Percentiles rank a stretch among this genome's conserved stretches.
phyloP scores from a whole-genome alignment of 345 rosid species.

The Noccaea bulbosa region DNA sequence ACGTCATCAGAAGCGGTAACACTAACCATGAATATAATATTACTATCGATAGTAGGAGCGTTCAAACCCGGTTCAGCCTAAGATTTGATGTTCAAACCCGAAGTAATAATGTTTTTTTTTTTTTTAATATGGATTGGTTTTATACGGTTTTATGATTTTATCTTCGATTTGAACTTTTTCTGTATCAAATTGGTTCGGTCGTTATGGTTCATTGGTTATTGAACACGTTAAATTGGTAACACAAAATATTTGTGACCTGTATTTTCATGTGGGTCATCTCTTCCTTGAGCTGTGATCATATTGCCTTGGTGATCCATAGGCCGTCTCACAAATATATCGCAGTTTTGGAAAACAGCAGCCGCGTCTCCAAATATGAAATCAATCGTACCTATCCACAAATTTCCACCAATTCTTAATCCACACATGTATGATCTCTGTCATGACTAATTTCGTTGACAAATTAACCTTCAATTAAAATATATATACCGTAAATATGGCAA shows the following conservation, averaged over 20 bases:
- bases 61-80: neutral
- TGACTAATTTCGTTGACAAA: neutral
- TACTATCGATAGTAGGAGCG: neutral
- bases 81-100: too few relatives aligned
- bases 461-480: neutral
- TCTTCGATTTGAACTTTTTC: neutral
- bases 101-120: too few relatives aligned
- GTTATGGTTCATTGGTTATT: neutral
- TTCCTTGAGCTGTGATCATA: conserved; percentile 69
- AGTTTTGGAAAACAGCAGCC: conserved; percentile 63
- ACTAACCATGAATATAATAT: conserved; percentile 5
- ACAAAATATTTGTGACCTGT: conserved; percentile 39
- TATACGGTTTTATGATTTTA: neutral
- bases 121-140: neutral
- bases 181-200: neutral
- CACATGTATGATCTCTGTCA: neutral
- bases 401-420: neutral
- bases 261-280: conserved; percentile 53
- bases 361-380: conserved; percentile 84
- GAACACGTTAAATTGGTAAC: neutral
- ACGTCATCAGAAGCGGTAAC: neutral
- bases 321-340: conserved; percentile 62
- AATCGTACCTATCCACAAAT: conserved; percentile 48
- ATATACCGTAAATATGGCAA: conserved; percentile 63
- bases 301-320: conserved; percentile 67